Conservation (phyloP, 164 flowering plant genomes). For the Annona cherimola region DNA sequence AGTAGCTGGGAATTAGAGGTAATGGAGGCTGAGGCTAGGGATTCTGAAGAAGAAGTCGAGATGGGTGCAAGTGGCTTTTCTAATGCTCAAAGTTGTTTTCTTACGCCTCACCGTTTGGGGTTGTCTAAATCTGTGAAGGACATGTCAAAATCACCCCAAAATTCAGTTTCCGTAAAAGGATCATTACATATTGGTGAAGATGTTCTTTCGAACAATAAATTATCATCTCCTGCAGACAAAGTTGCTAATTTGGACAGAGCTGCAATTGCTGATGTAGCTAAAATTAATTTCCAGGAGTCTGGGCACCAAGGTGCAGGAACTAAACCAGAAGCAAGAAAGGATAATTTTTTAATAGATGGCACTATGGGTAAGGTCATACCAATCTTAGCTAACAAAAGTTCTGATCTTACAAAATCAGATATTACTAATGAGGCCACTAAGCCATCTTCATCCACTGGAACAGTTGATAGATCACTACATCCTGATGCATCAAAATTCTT, state of each 20-base stretch:
- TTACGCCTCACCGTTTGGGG: constrained; percentile 8
- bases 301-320: constrained; percentile 8
- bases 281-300: constrained; percentile 9
- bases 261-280: constrained; percentile 1
- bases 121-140: constrained; percentile 17
- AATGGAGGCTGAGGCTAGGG: constrained; percentile 81
- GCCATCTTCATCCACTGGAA: constrained; percentile 16
- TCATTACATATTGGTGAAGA: constrained; percentile 12
- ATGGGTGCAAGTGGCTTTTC: constrained; percentile 23
- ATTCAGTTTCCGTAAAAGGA: constrained; percentile 13
- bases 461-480: constrained; percentile 23
- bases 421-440: constrained; percentile 9
- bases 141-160: constrained; percentile 11
- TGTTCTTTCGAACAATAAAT: constrained; percentile 4
- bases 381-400: constrained; percentile 10
- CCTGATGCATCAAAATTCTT: constrained; percentile 21
- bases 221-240: constrained; percentile 19
- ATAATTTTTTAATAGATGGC: not conserved
- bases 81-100: constrained; percentile 10
- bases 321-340: not conserved
- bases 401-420: constrained; percentile 1
- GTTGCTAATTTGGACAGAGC: constrained; percentile 12
- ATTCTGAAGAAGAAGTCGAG: constrained; percentile 84
- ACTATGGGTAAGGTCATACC: constrained; percentile 13
- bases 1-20: constrained; percentile 88